Evolutionary conservation across 352 stramenopile species (phyloP).

Genomic region (Phytophthora syringae): DNA sequence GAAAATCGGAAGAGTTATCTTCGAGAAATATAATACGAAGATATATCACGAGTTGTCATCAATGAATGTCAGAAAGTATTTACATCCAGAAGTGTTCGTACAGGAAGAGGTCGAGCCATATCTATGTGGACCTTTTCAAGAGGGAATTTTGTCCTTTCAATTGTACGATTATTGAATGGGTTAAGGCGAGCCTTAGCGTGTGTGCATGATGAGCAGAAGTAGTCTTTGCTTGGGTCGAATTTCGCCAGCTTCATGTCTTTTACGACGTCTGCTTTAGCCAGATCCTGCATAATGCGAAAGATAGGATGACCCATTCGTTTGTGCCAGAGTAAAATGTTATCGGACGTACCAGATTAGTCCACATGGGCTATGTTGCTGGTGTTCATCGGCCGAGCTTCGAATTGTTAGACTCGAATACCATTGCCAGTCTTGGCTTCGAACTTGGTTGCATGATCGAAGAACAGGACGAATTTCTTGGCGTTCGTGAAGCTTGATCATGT

Average conservation of each 20-base stretch:
- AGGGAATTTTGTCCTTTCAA: constrained; percentile 23
- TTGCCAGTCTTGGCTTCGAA: constrained; percentile 17
- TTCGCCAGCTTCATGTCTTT: neutral
- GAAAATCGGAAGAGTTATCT: neutral
- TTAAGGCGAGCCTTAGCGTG: constrained; percentile 19
- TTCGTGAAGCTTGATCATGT: constrained; percentile 23
- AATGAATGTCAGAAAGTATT: too few relatives aligned
- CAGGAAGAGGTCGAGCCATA: constrained; percentile 14
- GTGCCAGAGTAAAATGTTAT: constrained; percentile 7
- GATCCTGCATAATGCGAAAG: too few relatives aligned
- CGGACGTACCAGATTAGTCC: neutral
- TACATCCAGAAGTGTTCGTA: too few relatives aligned
- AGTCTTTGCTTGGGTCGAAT: constrained; percentile 8
- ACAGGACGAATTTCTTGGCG: constrained; percentile 22
- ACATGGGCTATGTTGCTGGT: neutral
- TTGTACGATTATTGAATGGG: constrained; percentile 24
- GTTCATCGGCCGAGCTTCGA: neutral
- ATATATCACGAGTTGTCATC: too few relatives aligned
- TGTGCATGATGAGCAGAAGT: constrained; percentile 21
- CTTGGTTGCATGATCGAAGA: constrained; percentile 11
- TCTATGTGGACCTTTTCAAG: constrained; percentile 24
- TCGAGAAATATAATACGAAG: too few relatives aligned
- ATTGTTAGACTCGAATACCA: constrained; percentile 9
- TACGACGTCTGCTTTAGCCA: too few relatives aligned
- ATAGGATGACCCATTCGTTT: constrained; percentile 15